A percentile compares a stretch with the other conserved stretches of the same genome.
These are phyloP conservation scores for Tuber aestivum DNA, from an alignment of 495 filamentous ascomycete genomes.

Conservation along the genomic window DNA sequence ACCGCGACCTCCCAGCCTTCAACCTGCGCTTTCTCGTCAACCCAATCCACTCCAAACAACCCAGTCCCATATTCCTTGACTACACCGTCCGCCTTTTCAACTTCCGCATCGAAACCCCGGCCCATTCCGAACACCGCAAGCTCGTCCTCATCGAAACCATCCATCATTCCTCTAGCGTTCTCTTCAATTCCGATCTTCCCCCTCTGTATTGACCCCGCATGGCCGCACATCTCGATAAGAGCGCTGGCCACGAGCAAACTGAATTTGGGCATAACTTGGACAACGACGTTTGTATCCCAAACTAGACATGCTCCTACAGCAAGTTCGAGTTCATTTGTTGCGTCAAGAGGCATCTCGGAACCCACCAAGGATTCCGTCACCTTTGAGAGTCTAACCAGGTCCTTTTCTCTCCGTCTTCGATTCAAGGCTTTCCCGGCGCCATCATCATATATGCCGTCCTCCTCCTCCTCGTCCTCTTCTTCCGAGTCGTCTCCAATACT, in stretches of 20 bases:
- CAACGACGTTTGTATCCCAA: slow-evolving; percentile 24
- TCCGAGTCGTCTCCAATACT: slow-evolving; percentile 33
- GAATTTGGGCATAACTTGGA: slow-evolving; percentile 32
- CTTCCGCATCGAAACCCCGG: slow-evolving; percentile 5
- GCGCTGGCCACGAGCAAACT: slow-evolving; percentile 30
- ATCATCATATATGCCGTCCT: slow-evolving; percentile 5
- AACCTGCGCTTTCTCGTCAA: slow-evolving; percentile 35
- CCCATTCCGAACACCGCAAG: slow-evolving; percentile 25
- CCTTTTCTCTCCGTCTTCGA: slow-evolving; percentile 13
- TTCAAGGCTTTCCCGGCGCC: slow-evolving; percentile 10
- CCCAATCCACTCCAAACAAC: slow-evolving; percentile 37
- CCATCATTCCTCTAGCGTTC: slow-evolving; percentile 17
- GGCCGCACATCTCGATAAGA: slow-evolving; percentile 38
- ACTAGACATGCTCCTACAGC: slow-evolving; percentile 23
- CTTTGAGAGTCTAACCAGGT: slow-evolving; percentile 16
- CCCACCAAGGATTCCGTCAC: slow-evolving; percentile 26
- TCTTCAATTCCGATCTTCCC: slow-evolving; percentile 15
- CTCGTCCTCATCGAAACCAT: slow-evolving; percentile 38
- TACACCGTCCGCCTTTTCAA: slow-evolving; percentile 26
- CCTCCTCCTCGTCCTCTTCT: slow-evolving; percentile 16
- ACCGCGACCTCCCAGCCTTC: slow-evolving; percentile 41
- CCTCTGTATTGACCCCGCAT: slow-evolving; percentile 25
- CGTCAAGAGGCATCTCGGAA: slow-evolving; percentile 31
- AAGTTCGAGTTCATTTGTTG: slow-evolving; percentile 28
- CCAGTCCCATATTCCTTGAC: slow-evolving; percentile 32